Evolutionary conservation across 2,329 filamentous ascomycete genomes (phyloP).

Genomic region (Fusarium stilboides): DNA sequence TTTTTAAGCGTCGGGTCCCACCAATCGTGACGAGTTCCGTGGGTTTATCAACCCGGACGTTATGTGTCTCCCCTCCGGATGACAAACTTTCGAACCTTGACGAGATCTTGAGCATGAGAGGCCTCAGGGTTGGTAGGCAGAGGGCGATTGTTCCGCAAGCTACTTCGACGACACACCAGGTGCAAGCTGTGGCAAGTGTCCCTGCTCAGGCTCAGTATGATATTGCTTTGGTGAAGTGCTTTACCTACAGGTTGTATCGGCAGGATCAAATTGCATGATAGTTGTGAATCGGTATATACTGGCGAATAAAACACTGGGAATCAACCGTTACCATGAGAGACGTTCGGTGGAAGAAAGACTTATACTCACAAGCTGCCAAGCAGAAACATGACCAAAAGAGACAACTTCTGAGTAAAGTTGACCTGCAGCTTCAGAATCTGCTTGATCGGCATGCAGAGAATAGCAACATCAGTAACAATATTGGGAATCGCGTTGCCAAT

Average conservation of each 20-base stretch:
- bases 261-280: constrained; percentile 27
- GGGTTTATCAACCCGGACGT: not conserved
- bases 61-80: not conserved
- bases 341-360: accelerated
- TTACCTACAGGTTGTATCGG: constrained; percentile 29
- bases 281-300: constrained; percentile 41
- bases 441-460: constrained; percentile 23
- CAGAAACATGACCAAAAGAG: constrained; percentile 32
- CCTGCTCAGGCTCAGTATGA: constrained; percentile 5
- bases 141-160: constrained; percentile 36
- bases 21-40: constrained; percentile 33
- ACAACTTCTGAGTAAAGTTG: constrained; percentile 32
- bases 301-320: constrained; percentile 26
- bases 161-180: constrained; percentile 40
- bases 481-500: constrained; percentile 38
- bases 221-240: accelerated
- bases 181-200: constrained; percentile 36
- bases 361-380: constrained; percentile 36
- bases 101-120: constrained; percentile 33
- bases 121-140: constrained; percentile 31
- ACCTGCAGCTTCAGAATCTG: constrained; percentile 34
- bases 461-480: constrained; percentile 30
- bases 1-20: constrained; percentile 12
- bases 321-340: not conserved
- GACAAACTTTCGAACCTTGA: constrained; percentile 27